Percentiles rank a stretch among this genome's conserved stretches.
Evolutionary conservation across 176 grass and related monocot genomes (phyloP).

Genomic region (Tuctoria greenei): DNA sequence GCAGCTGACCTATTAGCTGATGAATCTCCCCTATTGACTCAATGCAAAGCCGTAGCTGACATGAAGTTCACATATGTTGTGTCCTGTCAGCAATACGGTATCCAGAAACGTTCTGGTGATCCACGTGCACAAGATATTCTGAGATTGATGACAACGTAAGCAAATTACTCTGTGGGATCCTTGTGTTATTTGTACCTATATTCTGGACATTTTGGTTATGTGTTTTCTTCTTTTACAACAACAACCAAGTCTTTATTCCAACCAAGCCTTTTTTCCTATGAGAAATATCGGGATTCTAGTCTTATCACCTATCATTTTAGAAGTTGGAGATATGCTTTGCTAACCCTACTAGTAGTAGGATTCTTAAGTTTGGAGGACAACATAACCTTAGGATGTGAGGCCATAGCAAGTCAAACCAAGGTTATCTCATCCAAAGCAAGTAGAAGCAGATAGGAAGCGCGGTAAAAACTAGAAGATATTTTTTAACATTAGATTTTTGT

Average conservation of each 20-base stretch:
- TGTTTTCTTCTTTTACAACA: too few relatives aligned
- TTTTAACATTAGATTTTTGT: background rate
- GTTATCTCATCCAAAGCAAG: background rate
- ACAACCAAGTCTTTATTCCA: too few relatives aligned
- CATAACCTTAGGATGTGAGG: background rate
- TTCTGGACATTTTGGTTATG: conserved; percentile 12
- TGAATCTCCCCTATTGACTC: conserved; percentile 63
- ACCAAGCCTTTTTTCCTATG: too few relatives aligned
- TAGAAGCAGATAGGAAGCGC: background rate
- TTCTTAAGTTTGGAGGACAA: conserved; percentile 15
- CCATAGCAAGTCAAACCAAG: conserved; percentile 1
- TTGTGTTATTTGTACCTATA: background rate
- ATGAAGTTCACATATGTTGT: conserved; percentile 99
- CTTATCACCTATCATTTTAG: background rate
- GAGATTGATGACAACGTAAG: conserved; percentile 85
- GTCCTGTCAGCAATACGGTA: conserved; percentile 97
- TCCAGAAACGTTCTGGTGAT: conserved; percentile 86
- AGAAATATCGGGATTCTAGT: background rate
- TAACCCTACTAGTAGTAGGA: background rate
- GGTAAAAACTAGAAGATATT: background rate
- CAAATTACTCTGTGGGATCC: background rate
- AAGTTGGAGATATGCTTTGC: background rate
- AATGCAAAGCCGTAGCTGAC: conserved; percentile 95
- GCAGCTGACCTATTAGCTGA: conserved; percentile 64
- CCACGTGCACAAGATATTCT: conserved; percentile 79